Evolutionary conservation across 1,284 basidiomycete species (phyloP), one percentile per base, ranked within the genome.

Genomic region (Ceratobasidium sp.): DNA sequence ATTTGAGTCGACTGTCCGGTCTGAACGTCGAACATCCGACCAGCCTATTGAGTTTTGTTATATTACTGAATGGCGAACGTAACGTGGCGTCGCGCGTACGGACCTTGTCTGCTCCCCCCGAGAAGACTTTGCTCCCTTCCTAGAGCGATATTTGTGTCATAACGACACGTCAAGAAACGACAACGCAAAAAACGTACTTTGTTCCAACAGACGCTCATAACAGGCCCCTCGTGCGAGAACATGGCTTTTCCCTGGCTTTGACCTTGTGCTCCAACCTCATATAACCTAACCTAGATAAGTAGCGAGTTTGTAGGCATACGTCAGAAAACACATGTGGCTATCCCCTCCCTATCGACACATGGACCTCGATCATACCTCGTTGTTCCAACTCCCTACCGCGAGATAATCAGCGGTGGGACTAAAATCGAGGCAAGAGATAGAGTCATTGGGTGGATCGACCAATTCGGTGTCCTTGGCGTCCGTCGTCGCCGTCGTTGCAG

Each of bases 51-150:
- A 35, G 54, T 28, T 13, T 45, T 20, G 60, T n/a, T 15, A 28
- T 35, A 23, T 60, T 7, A 65, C n/a, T 65, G n/a, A 10, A 31
- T 49, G n/a, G 39, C 17, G 58, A 39, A 45, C n/a, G n/a, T n/a
- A 10, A 42, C 11, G 61, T 28, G 56, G 56, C 28, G 28, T 15
- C 45, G 45, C 10, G 39, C 42, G 77, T 78, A 73, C 77, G 77
- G 33, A 75, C 74, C 82, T 95, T 95, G 85, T 97, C 95, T 47
- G 92, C 92, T 51, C 94, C 94, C n/a, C 91, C 91, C 23, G 94
- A 95, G 80, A 96, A 89, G 42, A 96, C 86, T 82, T 94, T 94
- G 80, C 87, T 91, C 39, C 94, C 94, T 78, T 95, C 93, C 91
- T 85, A 77, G 2, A 11, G 33, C 26, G 53, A 31, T 35, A 37